Base-by-base conservation (phyloP, 805 yeast genomes). In the Spathaspora passalidarum region DNA sequence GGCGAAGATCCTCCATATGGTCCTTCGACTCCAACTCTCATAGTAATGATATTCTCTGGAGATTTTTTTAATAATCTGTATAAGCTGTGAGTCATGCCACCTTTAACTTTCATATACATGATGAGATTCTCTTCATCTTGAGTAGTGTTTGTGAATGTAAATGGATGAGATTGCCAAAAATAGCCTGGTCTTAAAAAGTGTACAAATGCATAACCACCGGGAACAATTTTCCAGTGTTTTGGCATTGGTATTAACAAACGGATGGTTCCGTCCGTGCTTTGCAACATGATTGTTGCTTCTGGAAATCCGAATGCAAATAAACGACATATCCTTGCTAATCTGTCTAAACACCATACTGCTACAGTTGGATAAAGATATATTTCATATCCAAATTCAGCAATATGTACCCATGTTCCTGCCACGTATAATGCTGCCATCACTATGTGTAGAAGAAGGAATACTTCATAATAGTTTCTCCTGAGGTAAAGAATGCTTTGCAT, bases 391-490 rank as follows among this genome's bases (percentile, higher is more conserved):
- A 54, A 66, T 53, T 60, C 56, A 23, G 42, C 40, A 48, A 61
- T 57, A 61, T 88, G 96, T 34, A 68, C 66, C 78, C 81, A 86
- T 44, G 78, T 73, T 42, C 79, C 77, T 10, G 69, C 70, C 41
- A 82, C 66, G 58, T 82, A 81, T 5, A 73, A 48, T 2, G 57
- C 56, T 7, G 66, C 72, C 56, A 68, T 46, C 7, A 61, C 38
- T 35, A 63, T 66, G 52, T 69, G 74, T n/a, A 56, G 42, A 26
- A 57, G 35, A 32, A 68, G 56, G 50, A 69, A 69, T 35, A 60
- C 20, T 56, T 88, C 95, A 62, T 88, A 88, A 42, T 63, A 61
- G 40, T 59, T 54, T 29, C 68, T 70, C 60, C 94, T 75, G 50
- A 86, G 59, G 14, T 70, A 57, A 43, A 75, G 75, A 42, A 75